Percentiles rank a stretch among this genome's conserved stretches.
These are phyloP conservation scores for Triangularia verruculosa DNA, from an alignment of 2,329 filamentous ascomycete genomes.

Conservation along the genomic window DNA sequence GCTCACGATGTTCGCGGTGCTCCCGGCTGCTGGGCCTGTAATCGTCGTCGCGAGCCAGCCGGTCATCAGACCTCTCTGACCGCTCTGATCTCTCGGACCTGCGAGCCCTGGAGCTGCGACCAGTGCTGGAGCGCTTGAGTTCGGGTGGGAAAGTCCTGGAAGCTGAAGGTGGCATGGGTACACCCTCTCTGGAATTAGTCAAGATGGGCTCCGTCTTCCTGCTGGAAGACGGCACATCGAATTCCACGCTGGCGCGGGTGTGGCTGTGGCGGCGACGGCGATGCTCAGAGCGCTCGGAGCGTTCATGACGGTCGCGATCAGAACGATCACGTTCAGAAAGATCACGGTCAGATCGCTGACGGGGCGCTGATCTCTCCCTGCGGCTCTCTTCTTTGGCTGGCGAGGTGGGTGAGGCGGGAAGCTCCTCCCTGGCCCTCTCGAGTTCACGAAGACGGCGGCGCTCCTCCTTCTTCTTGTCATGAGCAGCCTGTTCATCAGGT, in stretches of 20 bases:
- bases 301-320: constrained; percentile 18
- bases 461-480: constrained; percentile 50
- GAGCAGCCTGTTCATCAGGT: constrained; percentile 48
- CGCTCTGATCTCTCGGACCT: background rate
- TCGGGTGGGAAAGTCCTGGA: constrained; percentile 19
- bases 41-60: constrained; percentile 9
- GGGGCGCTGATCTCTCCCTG: constrained; percentile 19
- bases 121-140: constrained; percentile 27
- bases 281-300: constrained; percentile 21
- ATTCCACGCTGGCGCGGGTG: constrained; percentile 25
- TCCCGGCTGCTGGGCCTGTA: constrained; percentile 2
- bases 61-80: constrained; percentile 24
- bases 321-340: constrained; percentile 18
- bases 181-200: constrained; percentile 10
- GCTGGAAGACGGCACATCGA: constrained; percentile 30
- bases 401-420: constrained; percentile 16
- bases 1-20: constrained; percentile 1
- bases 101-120: constrained; percentile 16
- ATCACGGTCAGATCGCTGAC: constrained; percentile 15
- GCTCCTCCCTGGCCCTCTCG: constrained; percentile 24
- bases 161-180: constrained; percentile 12
- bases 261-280: constrained; percentile 27
- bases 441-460: constrained; percentile 40
- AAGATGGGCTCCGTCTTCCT: constrained; percentile 30
- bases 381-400: constrained; percentile 22